A percentile compares a stretch with the other conserved stretches of the same genome.
Conservation (phyloP, 2,329 filamentous ascomycete species). For the Alternaria gansuensis region DNA sequence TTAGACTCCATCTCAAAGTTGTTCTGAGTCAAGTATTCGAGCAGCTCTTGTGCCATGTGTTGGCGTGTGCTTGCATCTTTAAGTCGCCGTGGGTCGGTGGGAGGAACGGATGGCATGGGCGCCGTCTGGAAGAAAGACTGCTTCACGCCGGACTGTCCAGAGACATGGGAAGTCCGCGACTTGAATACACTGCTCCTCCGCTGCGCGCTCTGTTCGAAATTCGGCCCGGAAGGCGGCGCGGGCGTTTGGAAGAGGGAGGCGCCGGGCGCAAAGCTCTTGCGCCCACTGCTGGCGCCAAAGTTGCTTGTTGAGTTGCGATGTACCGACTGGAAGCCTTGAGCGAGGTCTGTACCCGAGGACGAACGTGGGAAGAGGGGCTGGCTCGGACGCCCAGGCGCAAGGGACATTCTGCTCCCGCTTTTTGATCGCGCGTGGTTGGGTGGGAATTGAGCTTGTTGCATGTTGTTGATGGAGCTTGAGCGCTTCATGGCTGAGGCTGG, state of each 20-base stretch:
- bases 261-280: constrained; percentile 76
- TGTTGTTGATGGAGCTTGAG: constrained; percentile 77
- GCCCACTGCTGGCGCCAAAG: constrained; percentile 65
- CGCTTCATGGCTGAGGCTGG: constrained; percentile 94
- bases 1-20: constrained; percentile 99
- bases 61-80: constrained; percentile 82
- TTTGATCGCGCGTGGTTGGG: constrained; percentile 77
- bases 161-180: constrained; percentile 67
- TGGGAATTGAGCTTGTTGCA: constrained; percentile 63
- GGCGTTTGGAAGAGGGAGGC: constrained; percentile 59
- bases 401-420: constrained; percentile 84
- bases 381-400: constrained; percentile 79
- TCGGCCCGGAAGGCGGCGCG: constrained; percentile 56
- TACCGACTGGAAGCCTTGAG: constrained; percentile 83
- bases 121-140: constrained; percentile 96
- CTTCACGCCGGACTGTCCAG: constrained; percentile 72
- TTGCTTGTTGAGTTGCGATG: constrained; percentile 83
- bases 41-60: constrained; percentile 84
- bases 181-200: constrained; percentile 76
- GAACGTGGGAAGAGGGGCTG: constrained; percentile 88
- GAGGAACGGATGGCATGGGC: constrained; percentile 80
- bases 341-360: constrained; percentile 82
- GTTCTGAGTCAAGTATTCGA: constrained; percentile 90
- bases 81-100: constrained; percentile 84
- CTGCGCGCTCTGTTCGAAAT: constrained; percentile 65